Base-by-base conservation (phyloP, 441 rosid species). In the Dalechampia spathulata region DNA sequence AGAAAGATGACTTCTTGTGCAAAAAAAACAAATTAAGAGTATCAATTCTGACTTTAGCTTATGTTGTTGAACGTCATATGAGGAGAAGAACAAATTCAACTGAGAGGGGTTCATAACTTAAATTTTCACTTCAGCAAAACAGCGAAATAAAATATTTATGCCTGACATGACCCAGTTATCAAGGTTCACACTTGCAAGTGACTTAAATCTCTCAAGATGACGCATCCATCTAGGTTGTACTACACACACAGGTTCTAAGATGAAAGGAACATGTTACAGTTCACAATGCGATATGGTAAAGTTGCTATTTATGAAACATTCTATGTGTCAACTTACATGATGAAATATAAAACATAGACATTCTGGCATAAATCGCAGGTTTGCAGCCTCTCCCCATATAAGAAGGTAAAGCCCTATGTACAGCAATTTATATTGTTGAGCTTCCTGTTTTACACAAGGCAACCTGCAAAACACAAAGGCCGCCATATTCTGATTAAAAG, bases 331-430 rank as follows among this genome's bases (percentile, higher is more conserved):
- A 21, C 99, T 79, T 78, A 90, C 99, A 62, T 93, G 88, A 67
- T 93, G 99, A 79, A 93, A 93, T 54, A 93, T 87, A 68, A 80
- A 93, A 37, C 97, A 93, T 38, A 93, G 65, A 70, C 97, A 93
- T 75, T 93, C 99, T 25, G 97, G 90, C 95, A 93, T 79, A 67
- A 89, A 81, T 76, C 99, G 81, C 82, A 93, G 64, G 73, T 83
- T 93, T 30, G 99, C 95, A 47, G 99, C 97, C 72, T 93, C 99
- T 48, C 99, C 99, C 99, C 99, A 89, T 60, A 89, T 87, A 60
- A 93, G 96, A 70, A 93, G 95, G 82, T 89, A 82, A 69, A 93
- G 99, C 61, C 82, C 97, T 45, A 89, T 73, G 60, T 89, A 93
- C 16, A 93, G 61, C 52, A 91, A 78, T 77, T 93, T 89, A 68